Evolutionary conservation across 148 eudicot genomes (phyloP), one percentile per base, ranked within the genome.

Genomic region (Heliosperma pusillum): DNA sequence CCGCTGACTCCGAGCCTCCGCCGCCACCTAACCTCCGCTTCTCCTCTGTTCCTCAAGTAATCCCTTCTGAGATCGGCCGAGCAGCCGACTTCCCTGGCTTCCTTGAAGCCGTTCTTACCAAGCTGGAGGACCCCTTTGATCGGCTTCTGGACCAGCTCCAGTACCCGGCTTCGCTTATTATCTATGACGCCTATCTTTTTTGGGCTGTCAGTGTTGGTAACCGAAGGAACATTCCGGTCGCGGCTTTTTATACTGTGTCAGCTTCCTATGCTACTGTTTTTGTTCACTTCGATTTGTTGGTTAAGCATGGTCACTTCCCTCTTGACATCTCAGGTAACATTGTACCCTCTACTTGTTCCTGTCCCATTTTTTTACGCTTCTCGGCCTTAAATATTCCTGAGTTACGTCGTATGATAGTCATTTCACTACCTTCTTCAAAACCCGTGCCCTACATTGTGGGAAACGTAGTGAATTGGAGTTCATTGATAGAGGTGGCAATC

Each of bases 31-130:
- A 82, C 77, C 9, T 88, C 55, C 70, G 67, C 20, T 88, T 81
- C 74, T 76, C 72, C 2, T 74, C 89, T 1, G 55, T 89, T 57
- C 93, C 91, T 4, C 86, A 89, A 44, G 93, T 89, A 10, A 53
- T 89, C 4, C 91, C 91, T 0, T 89, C 88, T 0, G 93, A 88
- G 75, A 17, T 66, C 0, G 86, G 82, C 44, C 85, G 91, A 19
- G 88, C 24, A 20, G 76, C 72, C 45, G 85, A 89, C 75, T 73
- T 74, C 52, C 55, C 78, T 0, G 80, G 53, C 6, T 89, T 89
- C 67, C 13, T 72, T 0, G 75, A 80, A 45, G 86, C 91, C 15
- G 65, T 78, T 0, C n/a, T 27, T 12, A 88, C 85, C 21, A 79
- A 85, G 70, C 60, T 90, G 29, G 77, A 78, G 59, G 87, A 69